phyloP scores from a whole-genome alignment of 208 protist genomes.

The Wallacemonas sp. region DNA sequence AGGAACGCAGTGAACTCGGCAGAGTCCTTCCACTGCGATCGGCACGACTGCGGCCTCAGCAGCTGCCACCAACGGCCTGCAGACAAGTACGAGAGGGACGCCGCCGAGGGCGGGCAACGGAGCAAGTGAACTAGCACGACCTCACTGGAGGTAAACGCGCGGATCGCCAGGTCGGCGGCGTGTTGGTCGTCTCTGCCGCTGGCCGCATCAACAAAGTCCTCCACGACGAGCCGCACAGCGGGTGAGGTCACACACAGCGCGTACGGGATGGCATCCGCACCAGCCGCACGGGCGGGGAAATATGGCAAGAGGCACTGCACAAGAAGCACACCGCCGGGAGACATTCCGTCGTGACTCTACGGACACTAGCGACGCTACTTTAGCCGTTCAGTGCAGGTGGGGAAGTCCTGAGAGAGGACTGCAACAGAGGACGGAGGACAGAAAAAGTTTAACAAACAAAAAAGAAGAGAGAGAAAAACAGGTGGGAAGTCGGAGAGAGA shows the following conservation, averaged over 20 bases:
- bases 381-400: too few relatives aligned
- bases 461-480: too few relatives aligned
- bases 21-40: neutral
- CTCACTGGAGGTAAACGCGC: neutral
- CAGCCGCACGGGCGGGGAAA: neutral
- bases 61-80: slow-evolving; percentile 9
- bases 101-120: neutral
- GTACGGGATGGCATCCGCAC: neutral
- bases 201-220: slow-evolving; percentile 1
- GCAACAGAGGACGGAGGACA: too few relatives aligned
- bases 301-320: slow-evolving; percentile 1
- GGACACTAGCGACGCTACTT: too few relatives aligned
- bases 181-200: neutral
- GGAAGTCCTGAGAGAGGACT: too few relatives aligned
- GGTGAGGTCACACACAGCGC: neutral
- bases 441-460: too few relatives aligned
- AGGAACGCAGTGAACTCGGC: neutral
- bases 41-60: neutral
- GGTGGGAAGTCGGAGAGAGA: too few relatives aligned
- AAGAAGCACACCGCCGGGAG: neutral
- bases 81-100: neutral
- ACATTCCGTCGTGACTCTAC: neutral
- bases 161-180: neutral
- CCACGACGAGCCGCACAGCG: neutral
- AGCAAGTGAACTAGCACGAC: neutral